Base-by-base conservation (phyloP, 192 early-diverging fungal genomes). In the Coemansia sp. region DNA sequence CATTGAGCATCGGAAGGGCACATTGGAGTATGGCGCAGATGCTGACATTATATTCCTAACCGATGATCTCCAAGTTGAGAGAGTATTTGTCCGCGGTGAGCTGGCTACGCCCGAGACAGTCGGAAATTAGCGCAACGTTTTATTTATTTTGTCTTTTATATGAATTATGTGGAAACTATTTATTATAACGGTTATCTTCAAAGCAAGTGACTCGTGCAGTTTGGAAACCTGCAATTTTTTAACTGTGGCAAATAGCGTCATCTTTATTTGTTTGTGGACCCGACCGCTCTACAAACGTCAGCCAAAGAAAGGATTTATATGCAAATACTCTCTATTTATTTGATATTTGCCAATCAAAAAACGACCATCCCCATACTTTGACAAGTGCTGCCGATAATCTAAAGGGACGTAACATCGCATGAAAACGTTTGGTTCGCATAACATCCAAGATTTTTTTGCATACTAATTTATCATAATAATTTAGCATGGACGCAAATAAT, bases 1-100 rank as follows among this genome's bases (percentile, higher is more conserved):
- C 3, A 67, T 73, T 41, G 45, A 51, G 27, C 22, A 52, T 50
- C 57, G 24, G 11, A 73, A 73, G 57, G 71, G 71, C 3, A 64
- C 71, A 3, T 50, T 73, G 47, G 57, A 57, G 14, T 73, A 43
- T 60, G 71, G 71, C 24, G 60, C 65, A 4, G 71, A 73, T 43
- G 71, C 71, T 7, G 71, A 73, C 39, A 67, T 73, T 1, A 67
- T 73, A 35, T 51, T 73, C 17, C 21, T 73, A 25, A 60, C 55
- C 21, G 65, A 74, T 22, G 66, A 68, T 22, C 57, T 74, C 19
- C 21, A 74, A 5, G 51, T 74, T 9, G 39, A 67, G 15, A 6
- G 59, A 2, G 48, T 68, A 11, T 68, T 64, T 67, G 58, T 74
- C 6, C 62, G 61, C 15, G 72, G 72, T 15, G 66, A 67, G 24